phyloP scores from a whole-genome alignment of 768 basidiomycete species.

The Amyloporia xantha region DNA sequence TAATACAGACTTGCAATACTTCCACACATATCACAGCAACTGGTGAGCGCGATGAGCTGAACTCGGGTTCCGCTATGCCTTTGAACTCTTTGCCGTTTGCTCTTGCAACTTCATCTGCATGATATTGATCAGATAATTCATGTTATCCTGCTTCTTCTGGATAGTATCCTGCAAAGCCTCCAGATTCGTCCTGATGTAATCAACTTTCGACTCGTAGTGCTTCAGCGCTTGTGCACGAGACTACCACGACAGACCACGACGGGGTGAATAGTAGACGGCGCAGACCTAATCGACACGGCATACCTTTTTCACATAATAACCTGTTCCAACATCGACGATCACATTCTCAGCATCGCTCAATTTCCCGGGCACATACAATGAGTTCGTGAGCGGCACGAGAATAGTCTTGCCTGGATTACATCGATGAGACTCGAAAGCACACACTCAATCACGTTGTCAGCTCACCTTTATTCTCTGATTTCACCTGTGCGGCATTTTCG shows the following conservation, averaged over 20 bases:
- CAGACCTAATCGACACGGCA: no score
- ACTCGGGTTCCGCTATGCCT: not conserved
- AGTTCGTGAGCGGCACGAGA: slow-evolving; percentile 89
- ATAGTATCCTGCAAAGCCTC: slow-evolving; percentile 87
- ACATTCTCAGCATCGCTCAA: slow-evolving; percentile 79
- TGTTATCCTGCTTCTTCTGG: slow-evolving; percentile 85
- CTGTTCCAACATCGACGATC: slow-evolving; percentile 92
- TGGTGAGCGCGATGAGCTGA: no score
- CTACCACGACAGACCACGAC: no score
- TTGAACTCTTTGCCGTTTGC: slow-evolving; percentile 11
- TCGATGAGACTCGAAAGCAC: not conserved
- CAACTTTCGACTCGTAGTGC: slow-evolving; percentile 77
- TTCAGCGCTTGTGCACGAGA: slow-evolving; percentile 72
- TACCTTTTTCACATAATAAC: slow-evolving; percentile 95
- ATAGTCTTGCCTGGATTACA: slow-evolving; percentile 71
- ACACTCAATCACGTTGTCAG: not conserved
- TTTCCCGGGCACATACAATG: slow-evolving; percentile 92
- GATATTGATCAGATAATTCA: slow-evolving; percentile 64
- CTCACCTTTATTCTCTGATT: slow-evolving; percentile 57
- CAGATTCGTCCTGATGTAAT: slow-evolving; percentile 76
- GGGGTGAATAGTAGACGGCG: no score
- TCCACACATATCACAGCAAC: no score
- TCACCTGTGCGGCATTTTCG: slow-evolving; percentile 72
- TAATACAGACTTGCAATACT: no score
- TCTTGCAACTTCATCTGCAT: slow-evolving; percentile 58